phyloP scores from a whole-genome alignment of 371 early-diverging fungal genomes.

The Parasitella parasitica region DNA sequence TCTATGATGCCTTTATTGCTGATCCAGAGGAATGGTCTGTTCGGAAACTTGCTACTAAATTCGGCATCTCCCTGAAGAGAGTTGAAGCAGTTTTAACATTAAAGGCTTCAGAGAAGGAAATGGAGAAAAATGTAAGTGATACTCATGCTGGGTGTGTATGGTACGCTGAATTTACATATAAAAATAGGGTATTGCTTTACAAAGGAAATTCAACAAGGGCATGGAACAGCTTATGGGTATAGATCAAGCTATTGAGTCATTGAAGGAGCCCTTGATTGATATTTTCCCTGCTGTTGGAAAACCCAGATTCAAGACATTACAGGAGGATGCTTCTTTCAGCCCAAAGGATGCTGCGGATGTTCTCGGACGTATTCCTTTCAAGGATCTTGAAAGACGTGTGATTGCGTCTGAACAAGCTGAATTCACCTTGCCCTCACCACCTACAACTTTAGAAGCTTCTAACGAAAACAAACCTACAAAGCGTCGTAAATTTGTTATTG shows the following conservation, averaged over 20 bases:
- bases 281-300: constrained; percentile 67
- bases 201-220: constrained; percentile 66
- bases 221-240: constrained; percentile 87
- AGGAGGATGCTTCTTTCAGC: constrained; percentile 73
- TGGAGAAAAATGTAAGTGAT: constrained; percentile 54
- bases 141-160: not conserved
- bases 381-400: constrained; percentile 55
- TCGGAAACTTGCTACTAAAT: constrained; percentile 72
- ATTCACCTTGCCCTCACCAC: constrained; percentile 30
- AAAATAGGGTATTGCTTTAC: constrained; percentile 52
- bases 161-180: not conserved
- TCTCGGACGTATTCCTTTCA: constrained; percentile 73
- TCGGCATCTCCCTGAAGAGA: constrained; percentile 79
- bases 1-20: constrained; percentile 66
- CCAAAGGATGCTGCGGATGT: constrained; percentile 81
- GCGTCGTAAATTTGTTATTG: constrained; percentile 34
- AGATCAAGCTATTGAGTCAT: constrained; percentile 25
- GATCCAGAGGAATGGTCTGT: constrained; percentile 70
- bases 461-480: constrained; percentile 16
- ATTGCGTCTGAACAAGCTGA: constrained; percentile 43
- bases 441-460: not conserved
- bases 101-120: constrained; percentile 75
- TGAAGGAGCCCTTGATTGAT: constrained; percentile 64
- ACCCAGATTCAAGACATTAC: constrained; percentile 78
- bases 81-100: constrained; percentile 88